phyloP scores from a whole-genome alignment of 768 basidiomycete genomes.

The Lentinus tigrinus region DNA sequence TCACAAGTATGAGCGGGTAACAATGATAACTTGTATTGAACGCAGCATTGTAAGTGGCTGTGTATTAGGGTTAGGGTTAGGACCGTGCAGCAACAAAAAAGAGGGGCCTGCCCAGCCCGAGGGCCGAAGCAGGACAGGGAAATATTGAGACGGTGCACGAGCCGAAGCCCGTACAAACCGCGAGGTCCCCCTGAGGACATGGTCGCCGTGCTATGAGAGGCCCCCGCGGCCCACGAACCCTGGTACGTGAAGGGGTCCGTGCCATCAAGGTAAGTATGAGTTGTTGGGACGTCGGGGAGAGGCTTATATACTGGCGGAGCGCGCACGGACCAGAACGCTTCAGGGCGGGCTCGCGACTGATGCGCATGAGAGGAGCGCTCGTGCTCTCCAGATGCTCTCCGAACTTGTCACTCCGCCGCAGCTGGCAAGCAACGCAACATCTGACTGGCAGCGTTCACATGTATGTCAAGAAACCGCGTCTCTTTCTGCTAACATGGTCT shows the following conservation, averaged over 20 bases:
- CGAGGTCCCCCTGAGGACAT: conserved; percentile 45
- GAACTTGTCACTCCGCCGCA: too few species aligned
- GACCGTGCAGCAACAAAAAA: conserved; percentile 2
- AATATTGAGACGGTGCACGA: conserved; percentile 36
- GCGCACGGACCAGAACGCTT: conserved; percentile 22
- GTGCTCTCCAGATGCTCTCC: too few species aligned
- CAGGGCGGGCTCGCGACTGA: conserved; percentile 5
- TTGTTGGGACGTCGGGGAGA: neutral
- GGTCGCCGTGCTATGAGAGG: conserved; percentile 45
- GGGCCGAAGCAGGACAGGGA: conserved; percentile 26
- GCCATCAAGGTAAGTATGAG: conserved; percentile 28
- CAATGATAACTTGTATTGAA: too few species aligned
- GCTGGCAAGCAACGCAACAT: too few species aligned
- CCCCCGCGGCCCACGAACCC: conserved; percentile 23
- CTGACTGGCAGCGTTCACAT: too few species aligned
- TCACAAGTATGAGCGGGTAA: too few species aligned
- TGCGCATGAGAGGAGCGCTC: neutral
- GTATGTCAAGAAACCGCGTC: too few species aligned
- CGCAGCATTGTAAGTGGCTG: too few species aligned
- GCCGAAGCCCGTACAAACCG: conserved; percentile 43
- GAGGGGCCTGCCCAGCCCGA: conserved; percentile 26
- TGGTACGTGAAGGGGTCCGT: conserved; percentile 23
- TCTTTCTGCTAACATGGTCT: too few species aligned
- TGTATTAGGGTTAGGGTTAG: conserved; percentile 19
- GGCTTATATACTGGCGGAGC: neutral